phyloP scores from a whole-genome alignment of 805 yeast genomes.

The Hemisphaericaspora nanyangensis region DNA sequence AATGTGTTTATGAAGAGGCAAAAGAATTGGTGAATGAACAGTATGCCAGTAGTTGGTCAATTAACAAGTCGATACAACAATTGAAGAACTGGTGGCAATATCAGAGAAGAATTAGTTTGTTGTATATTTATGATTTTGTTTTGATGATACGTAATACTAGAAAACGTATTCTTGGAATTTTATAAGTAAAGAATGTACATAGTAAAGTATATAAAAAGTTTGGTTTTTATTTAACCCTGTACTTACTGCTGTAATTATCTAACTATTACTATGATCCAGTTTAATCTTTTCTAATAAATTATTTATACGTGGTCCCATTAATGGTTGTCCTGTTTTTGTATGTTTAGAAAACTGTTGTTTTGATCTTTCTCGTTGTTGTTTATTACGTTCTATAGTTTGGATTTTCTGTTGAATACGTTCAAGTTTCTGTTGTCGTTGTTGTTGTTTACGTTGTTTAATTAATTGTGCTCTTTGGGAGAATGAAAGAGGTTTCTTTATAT shows the following conservation, averaged over 20 bases:
- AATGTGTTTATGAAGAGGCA: conserved; percentile 68
- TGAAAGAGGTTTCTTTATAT: conserved; percentile 28
- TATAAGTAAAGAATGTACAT: not conserved
- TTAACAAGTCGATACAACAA: conserved; percentile 13
- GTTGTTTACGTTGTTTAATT: conserved; percentile 46
- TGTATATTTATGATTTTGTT: conserved; percentile 30
- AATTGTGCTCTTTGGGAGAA: conserved; percentile 44
- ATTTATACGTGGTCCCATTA: conserved; percentile 85
- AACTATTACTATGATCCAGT: too few relatives aligned
- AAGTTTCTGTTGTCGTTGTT: conserved; percentile 36
- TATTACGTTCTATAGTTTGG: conserved; percentile 30
- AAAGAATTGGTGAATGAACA: conserved; percentile 31
- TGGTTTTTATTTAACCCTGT: too few relatives aligned
- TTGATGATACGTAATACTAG: conserved; percentile 15
- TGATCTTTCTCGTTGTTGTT: conserved; percentile 40
- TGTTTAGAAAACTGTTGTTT: conserved; percentile 40
- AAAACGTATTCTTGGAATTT: not conserved
- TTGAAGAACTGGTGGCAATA: conserved; percentile 31
- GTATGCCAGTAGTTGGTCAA: conserved; percentile 5
- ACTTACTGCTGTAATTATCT: too few relatives aligned
- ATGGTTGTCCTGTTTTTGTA: conserved; percentile 77
- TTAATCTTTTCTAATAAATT: conserved; percentile 74
- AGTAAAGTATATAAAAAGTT: not conserved
- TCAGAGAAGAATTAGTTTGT: conserved; percentile 27
- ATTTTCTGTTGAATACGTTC: conserved; percentile 36